phyloP scores from a whole-genome alignment of 106 monocot species.

The Platanthera guangdongensis region DNA sequence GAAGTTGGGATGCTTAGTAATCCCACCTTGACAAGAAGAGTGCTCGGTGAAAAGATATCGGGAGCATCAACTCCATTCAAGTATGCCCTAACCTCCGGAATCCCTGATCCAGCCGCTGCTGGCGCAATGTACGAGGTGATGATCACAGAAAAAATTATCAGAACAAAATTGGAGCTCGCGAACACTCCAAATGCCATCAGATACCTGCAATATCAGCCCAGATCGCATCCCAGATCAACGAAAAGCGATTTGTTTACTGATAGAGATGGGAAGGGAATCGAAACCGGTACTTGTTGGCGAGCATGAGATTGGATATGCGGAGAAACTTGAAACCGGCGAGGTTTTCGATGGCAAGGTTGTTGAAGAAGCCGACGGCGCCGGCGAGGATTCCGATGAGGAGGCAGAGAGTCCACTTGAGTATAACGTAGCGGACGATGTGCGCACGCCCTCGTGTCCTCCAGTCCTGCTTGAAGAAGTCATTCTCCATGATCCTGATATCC shows the following conservation, averaged over 20 bases:
- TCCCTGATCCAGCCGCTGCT: constrained; percentile 74
- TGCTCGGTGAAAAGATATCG: constrained; percentile 43
- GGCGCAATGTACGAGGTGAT: constrained; percentile 62
- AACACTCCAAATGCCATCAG: constrained; percentile 56
- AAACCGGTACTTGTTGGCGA: constrained; percentile 31
- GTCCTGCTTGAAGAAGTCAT: constrained; percentile 73
- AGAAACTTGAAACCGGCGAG: constrained; percentile 72
- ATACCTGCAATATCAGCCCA: constrained; percentile 29
- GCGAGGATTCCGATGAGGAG: constrained; percentile 48
- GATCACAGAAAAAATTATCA: constrained; percentile 45
- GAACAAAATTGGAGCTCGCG: constrained; percentile 49
- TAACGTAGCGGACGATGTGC: constrained; percentile 46
- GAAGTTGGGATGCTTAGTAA: neutral
- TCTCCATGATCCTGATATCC: constrained; percentile 52
- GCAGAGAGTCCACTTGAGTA: constrained; percentile 80
- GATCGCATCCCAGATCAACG: neutral
- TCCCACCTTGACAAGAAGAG: constrained; percentile 67
- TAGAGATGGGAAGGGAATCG: neutral
- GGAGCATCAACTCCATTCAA: constrained; percentile 85
- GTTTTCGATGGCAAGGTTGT: constrained; percentile 86
- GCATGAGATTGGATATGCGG: constrained; percentile 61
- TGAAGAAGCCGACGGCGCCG: constrained; percentile 56
- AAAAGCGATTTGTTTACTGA: neutral
- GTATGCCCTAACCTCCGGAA: constrained; percentile 89
- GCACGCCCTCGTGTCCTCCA: constrained; percentile 47